Evolutionary conservation across 31 red algal genomes (phyloP).

Genomic region (Bonnemaisonia californica): DNA sequence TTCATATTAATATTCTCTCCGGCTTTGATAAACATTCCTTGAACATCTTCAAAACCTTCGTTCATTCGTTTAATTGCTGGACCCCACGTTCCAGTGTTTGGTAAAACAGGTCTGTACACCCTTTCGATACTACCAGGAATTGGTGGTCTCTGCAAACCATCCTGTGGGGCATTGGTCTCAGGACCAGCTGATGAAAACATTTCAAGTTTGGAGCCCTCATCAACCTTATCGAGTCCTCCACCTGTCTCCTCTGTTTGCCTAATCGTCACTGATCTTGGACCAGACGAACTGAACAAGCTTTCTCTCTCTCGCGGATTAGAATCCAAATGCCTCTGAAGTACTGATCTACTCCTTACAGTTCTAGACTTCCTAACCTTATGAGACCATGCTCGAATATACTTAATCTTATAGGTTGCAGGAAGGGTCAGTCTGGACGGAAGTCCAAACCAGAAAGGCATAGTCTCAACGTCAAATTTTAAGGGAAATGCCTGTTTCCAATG

Average conservation of each 20-base stretch:
- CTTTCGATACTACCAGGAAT: slow-evolving; percentile 59
- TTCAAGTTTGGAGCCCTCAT: slow-evolving; percentile 38
- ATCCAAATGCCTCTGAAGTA: neutral
- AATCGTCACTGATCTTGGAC: neutral
- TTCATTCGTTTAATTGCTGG: slow-evolving; percentile 20
- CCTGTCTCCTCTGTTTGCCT: neutral
- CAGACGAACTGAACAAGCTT: neutral
- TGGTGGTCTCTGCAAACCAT: slow-evolving; percentile 58
- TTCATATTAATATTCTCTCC: slow-evolving; percentile 37
- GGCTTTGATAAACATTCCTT: slow-evolving; percentile 4
- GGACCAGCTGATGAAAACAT: slow-evolving; percentile 6
- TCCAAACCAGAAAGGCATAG: slow-evolving; percentile 75
- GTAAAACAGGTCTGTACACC: slow-evolving; percentile 49
- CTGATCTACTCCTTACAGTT: neutral
- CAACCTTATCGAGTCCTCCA: slow-evolving; percentile 30
- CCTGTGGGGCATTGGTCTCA: slow-evolving; percentile 35
- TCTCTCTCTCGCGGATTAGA: neutral
- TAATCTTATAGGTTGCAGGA: slow-evolving; percentile 47
- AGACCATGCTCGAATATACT: slow-evolving; percentile 60
- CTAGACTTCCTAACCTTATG: neutral
- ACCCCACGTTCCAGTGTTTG: slow-evolving; percentile 34
- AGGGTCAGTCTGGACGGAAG: slow-evolving; percentile 42
- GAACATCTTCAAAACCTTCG: slow-evolving; percentile 36
- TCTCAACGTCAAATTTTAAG: slow-evolving; percentile 70
- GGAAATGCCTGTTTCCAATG: slow-evolving; percentile 59